Conservation (phyloP, 441 rosid genomes). For the Jatropha multifida region DNA sequence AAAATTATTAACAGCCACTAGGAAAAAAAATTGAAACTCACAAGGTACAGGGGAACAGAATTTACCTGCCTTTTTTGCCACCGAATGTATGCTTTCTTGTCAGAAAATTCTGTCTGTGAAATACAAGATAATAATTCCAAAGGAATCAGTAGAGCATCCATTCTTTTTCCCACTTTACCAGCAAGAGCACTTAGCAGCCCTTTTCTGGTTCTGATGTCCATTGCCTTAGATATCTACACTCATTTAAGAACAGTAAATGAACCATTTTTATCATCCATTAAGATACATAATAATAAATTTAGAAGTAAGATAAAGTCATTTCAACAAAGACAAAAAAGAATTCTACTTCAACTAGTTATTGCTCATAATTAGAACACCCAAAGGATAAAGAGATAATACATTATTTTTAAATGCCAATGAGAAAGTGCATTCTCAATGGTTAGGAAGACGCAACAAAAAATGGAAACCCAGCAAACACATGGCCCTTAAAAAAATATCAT, state of each 20-base stretch:
- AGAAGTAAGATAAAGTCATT: neutral
- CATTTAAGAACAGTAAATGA: neutral
- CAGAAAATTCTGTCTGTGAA: slow-evolving; percentile 96
- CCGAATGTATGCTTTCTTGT: slow-evolving; percentile 90
- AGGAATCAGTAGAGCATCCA: slow-evolving; percentile 87
- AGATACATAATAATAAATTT: neutral
- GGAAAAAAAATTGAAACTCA: neutral
- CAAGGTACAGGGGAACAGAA: slow-evolving; percentile 20
- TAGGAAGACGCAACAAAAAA: neutral
- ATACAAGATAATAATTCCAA: slow-evolving; percentile 86
- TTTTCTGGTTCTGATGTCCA: slow-evolving; percentile 95
- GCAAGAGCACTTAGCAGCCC: slow-evolving; percentile 89
- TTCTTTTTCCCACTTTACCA: slow-evolving; percentile 93
- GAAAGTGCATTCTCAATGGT: neutral
- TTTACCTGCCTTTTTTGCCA: slow-evolving; percentile 99
- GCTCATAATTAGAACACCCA: neutral
- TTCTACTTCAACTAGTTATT: neutral
- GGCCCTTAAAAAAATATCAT: neutral
- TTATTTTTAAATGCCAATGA: slow-evolving; percentile 5
- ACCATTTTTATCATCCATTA: neutral
- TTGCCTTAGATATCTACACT: slow-evolving; percentile 85
- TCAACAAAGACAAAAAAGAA: neutral
- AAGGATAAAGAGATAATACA: neutral
- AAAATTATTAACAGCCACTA: slow-evolving; percentile 14
- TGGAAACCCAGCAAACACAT: neutral